Conservation (phyloP, 2,329 filamentous ascomycete genomes). For the Alternaria ventricosa region DNA sequence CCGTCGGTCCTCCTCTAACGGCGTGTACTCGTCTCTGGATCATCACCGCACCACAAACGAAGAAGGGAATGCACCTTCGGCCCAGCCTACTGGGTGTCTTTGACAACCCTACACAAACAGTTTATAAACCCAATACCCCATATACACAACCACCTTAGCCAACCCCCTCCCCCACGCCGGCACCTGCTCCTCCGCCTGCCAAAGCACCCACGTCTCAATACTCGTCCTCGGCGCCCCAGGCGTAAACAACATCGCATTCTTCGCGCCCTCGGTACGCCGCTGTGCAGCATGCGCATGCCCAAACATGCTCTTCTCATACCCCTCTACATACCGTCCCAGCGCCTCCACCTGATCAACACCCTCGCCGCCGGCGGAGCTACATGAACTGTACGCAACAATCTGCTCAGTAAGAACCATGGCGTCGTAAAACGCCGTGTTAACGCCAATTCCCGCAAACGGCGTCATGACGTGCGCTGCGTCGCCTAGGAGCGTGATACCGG, state of each 20-base stretch:
- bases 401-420: constrained; percentile 43
- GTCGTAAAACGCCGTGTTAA: constrained; percentile 49
- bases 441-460: constrained; percentile 47
- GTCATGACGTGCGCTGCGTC: constrained; percentile 53
- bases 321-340: constrained; percentile 35
- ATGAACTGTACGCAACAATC: constrained; percentile 35
- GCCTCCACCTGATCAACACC: neutral
- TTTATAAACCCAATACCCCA: constrained; percentile 10
- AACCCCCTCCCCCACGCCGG: constrained; percentile 26
- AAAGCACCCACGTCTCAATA: constrained; percentile 49
- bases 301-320: constrained; percentile 51
- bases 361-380: neutral
- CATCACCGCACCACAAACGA: no score
- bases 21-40: no score
- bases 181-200: constrained; percentile 19
- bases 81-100: no score
- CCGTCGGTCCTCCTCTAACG: no score
- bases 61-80: no score
- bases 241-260: constrained; percentile 58
- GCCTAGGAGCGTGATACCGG: constrained; percentile 50
- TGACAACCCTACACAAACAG: neutral
- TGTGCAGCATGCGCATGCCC: constrained; percentile 43
- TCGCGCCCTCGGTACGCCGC: constrained; percentile 52
- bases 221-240: constrained; percentile 53
- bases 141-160: constrained; percentile 17